These are phyloP conservation scores for Cutaneotrichosporon mucoides DNA, from an alignment of 1,284 basidiomycete species.

Conservation along the genomic window DNA sequence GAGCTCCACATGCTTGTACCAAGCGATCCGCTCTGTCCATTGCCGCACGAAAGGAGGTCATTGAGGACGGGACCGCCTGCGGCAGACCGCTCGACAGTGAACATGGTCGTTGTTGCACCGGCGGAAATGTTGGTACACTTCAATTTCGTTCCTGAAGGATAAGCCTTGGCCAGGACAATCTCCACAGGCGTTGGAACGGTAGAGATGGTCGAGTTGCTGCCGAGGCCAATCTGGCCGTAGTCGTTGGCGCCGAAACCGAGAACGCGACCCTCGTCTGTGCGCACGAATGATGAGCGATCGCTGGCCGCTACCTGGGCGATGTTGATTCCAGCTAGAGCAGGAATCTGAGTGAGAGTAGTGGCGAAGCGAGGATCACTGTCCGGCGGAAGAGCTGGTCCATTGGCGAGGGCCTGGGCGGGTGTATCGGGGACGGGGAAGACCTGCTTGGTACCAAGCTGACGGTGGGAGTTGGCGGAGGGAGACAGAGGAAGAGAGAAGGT, in stretches of 20 bases:
- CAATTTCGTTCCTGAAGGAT: constrained; percentile 56
- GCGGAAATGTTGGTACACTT: constrained; percentile 65
- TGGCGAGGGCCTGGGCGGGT: constrained; percentile 28
- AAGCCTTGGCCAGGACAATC: constrained; percentile 59
- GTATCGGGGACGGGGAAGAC: constrained; percentile 51
- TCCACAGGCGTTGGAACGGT: constrained; percentile 81
- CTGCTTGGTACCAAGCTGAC: constrained; percentile 76
- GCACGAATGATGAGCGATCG: constrained; percentile 66
- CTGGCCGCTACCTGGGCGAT: constrained; percentile 71
- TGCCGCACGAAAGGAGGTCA: constrained; percentile 75
- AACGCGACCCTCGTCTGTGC: constrained; percentile 67
- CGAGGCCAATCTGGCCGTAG: constrained; percentile 79
- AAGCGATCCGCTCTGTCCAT: constrained; percentile 76
- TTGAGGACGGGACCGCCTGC: constrained; percentile 48
- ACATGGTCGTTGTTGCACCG: constrained; percentile 60
- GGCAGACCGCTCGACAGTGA: constrained; percentile 61
- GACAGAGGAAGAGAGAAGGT: constrained; percentile 75
- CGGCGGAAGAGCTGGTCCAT: constrained; percentile 25
- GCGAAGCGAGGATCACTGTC: constrained; percentile 62
- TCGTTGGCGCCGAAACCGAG: constrained; percentile 86
- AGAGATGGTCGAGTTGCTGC: constrained; percentile 62
- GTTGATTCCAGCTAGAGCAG: constrained; percentile 63
- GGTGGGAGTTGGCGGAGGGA: constrained; percentile 72
- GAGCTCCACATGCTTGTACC: constrained; percentile 77
- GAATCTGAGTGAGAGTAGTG: constrained; percentile 72